Conservation (phyloP, 148 eudicot species). For the Fagopyrum esculentum region DNA sequence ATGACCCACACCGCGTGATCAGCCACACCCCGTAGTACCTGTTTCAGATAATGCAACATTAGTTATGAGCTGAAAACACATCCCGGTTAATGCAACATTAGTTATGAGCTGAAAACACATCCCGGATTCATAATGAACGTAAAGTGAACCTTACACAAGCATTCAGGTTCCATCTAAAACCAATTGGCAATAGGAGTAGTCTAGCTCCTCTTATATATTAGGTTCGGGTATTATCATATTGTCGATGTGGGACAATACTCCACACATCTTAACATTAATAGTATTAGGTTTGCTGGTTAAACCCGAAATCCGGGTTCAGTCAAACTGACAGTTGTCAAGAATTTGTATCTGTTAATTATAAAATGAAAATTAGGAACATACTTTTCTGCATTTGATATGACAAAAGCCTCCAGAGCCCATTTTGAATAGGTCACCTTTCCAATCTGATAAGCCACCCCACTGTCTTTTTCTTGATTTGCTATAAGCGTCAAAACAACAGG, state of each 20-base stretch:
- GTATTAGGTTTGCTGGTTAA: too few relatives aligned
- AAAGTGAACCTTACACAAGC: too few relatives aligned
- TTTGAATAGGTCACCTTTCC: slow-evolving; percentile 52
- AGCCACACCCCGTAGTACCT: slow-evolving; percentile 93
- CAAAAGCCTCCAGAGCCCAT: slow-evolving; percentile 92
- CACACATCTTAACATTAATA: too few relatives aligned
- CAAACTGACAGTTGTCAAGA: background rate
- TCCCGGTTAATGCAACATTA: background rate
- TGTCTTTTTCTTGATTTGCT: slow-evolving; percentile 69
- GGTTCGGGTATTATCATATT: too few relatives aligned
- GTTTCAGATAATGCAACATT: background rate
- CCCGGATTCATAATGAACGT: too few relatives aligned
- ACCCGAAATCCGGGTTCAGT: too few relatives aligned
- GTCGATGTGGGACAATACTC: too few relatives aligned
- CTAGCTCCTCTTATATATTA: too few relatives aligned
- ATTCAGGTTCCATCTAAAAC: too few relatives aligned
- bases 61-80: background rate
- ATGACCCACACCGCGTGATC: slow-evolving; percentile 71
- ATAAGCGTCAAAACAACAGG: slow-evolving; percentile 89
- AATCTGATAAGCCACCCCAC: slow-evolving; percentile 29
- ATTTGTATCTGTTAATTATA: background rate
- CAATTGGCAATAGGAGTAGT: too few relatives aligned
- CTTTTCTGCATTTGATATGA: slow-evolving; percentile 90
- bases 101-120: background rate
- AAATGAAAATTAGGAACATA: slow-evolving; percentile 14